phyloP scores from a whole-genome alignment of 495 filamentous ascomycete species.

The Hypoxylon perforatum region DNA sequence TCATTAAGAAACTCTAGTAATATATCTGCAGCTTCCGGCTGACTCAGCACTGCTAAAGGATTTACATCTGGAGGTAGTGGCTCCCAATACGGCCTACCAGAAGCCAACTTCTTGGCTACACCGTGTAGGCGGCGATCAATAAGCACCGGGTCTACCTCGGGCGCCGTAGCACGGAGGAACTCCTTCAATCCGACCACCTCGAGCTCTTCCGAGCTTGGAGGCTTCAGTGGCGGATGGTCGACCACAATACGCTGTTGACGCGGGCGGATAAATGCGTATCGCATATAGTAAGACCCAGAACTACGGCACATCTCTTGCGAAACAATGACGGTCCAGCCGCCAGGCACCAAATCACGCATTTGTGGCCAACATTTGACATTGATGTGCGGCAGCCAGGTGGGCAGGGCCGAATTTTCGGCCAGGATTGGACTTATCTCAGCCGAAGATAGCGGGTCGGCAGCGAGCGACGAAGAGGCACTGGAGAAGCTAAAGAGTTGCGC shows the following conservation, averaged over 20 bases:
- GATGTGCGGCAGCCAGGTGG: not conserved
- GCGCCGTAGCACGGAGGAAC: conserved; percentile 25
- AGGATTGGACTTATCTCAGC: not conserved
- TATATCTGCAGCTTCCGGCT: not conserved
- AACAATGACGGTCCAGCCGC: conserved; percentile 13
- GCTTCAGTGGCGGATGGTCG: not conserved
- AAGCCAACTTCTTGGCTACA: not conserved
- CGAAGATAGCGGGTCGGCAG: not conserved
- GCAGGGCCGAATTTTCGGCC: not conserved
- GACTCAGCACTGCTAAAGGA: not conserved
- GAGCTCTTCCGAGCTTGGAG: conserved; percentile 16
- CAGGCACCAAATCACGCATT: conserved; percentile 10
- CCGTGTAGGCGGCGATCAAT: conserved; percentile 36
- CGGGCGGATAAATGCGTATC: conserved; percentile 25
- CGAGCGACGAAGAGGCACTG: not conserved
- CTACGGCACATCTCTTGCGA: conserved; percentile 6
- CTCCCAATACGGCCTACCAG: not conserved
- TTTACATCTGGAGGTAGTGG: not conserved
- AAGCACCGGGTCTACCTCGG: conserved; percentile 23
- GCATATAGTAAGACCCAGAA: conserved; percentile 3
- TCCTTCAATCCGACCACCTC: conserved; percentile 32
- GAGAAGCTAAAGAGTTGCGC: conserved; percentile 2
- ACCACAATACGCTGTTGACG: not conserved
- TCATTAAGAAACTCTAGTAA: not conserved
- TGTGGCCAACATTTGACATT: not conserved